Evolutionary conservation across 257 asterid genomes (phyloP).

Genomic region (Schizonepeta tenuifolia): DNA sequence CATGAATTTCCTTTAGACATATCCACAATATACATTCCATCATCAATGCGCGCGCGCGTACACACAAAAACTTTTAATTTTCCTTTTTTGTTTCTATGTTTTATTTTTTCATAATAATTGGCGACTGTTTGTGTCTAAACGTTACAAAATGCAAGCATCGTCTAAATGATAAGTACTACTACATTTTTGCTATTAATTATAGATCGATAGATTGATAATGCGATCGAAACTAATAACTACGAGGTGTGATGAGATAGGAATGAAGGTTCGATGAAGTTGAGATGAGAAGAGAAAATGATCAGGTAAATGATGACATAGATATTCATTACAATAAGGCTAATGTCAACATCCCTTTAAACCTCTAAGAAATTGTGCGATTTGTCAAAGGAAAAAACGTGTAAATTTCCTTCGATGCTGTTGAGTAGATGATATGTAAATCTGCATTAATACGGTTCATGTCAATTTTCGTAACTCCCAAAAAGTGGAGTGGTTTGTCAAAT

Average conservation of each 20-base stretch:
- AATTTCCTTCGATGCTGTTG: conserved; percentile 5
- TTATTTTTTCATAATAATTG: too few relatives aligned
- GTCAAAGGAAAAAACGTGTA: conserved; percentile 25
- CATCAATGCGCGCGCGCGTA: too few relatives aligned
- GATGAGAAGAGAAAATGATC: neutral
- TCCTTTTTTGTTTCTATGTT: too few relatives aligned
- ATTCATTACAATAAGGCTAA: neutral
- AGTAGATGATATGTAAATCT: neutral
- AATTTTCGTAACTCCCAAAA: neutral
- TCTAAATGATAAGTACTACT: too few relatives aligned
- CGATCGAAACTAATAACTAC: too few relatives aligned
- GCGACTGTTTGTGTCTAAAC: too few relatives aligned
- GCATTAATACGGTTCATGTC: conserved; percentile 11
- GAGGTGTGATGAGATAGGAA: neutral
- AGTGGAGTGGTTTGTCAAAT: neutral
- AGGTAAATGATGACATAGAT: neutral
- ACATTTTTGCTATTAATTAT: too few relatives aligned
- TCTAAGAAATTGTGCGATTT: neutral
- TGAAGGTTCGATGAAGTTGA: neutral
- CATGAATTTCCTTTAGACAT: too few relatives aligned
- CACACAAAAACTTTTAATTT: too few relatives aligned
- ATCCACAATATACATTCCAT: too few relatives aligned
- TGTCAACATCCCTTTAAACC: conserved; percentile 12
- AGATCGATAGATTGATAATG: too few relatives aligned
- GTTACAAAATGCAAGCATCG: too few relatives aligned